Evolutionary conservation across 176 grass and related monocot species (phyloP).

Genomic region (Oryza officinalis): DNA sequence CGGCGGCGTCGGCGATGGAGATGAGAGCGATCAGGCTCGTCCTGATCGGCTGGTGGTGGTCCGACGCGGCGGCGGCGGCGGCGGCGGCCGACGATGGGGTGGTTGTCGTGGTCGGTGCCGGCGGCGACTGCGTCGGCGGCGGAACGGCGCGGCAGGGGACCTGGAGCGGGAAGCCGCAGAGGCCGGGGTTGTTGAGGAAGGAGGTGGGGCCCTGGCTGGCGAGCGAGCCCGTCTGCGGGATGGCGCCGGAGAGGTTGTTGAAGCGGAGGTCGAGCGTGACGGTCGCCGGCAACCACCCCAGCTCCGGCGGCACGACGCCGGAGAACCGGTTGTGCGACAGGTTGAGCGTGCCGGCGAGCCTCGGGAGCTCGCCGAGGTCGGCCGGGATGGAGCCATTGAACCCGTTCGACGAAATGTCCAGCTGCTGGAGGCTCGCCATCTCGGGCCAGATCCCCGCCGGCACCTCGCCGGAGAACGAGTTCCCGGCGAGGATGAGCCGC

Average conservation of each 20-base stretch:
- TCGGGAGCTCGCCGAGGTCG: slow-evolving; percentile 66
- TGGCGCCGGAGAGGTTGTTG: slow-evolving; percentile 94
- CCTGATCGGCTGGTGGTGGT: slow-evolving; percentile 30
- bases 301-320: slow-evolving; percentile 59
- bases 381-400: slow-evolving; percentile 74
- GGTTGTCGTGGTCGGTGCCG: slow-evolving; percentile 1
- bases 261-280: slow-evolving; percentile 88
- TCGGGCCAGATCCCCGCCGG: slow-evolving; percentile 74
- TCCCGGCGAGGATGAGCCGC: slow-evolving; percentile 56
- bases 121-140: slow-evolving; percentile 34
- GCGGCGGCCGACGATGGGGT: not conserved
- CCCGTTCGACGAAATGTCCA: slow-evolving; percentile 82
- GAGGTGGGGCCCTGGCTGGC: slow-evolving; percentile 85
- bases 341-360: slow-evolving; percentile 66
- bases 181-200: slow-evolving; percentile 75
- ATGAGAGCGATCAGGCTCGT: slow-evolving; percentile 71
- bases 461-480: slow-evolving; percentile 60
- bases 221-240: slow-evolving; percentile 72
- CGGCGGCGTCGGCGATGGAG: slow-evolving; percentile 79
- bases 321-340: slow-evolving; percentile 78
- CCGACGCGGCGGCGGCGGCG: not conserved
- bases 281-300: slow-evolving; percentile 68
- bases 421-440: slow-evolving; percentile 57
- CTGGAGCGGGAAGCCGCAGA: slow-evolving; percentile 94
- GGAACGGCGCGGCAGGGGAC: slow-evolving; percentile 72